Evolutionary conservation across 1,284 basidiomycete species (phyloP), one percentile per base, ranked within the genome.

Genomic region (Fomitopsis betulina): DNA sequence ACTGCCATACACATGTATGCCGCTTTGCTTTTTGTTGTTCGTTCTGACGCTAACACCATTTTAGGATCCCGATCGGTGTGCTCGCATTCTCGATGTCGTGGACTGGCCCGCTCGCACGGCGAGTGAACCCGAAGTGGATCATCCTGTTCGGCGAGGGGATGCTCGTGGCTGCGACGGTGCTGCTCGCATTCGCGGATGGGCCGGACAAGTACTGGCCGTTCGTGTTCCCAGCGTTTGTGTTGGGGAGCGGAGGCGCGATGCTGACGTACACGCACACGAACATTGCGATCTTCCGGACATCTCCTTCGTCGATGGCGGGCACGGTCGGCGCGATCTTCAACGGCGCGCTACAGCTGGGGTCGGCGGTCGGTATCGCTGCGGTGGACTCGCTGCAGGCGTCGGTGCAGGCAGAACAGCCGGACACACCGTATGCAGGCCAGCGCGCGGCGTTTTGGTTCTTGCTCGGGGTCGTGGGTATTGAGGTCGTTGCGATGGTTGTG

Each of bases 301-400:
- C 75, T 2, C 82, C 82, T 1, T 58, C 78, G 3, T 70, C 73
- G 17, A 77, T 80, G 68, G 74, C 81, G 0, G 83, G 83, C 42
- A 79, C 77, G 0, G 77, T 82, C 2, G 81, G 81, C 17, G 83
- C 83, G 2, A 77, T 84, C 33, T 82, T 83, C 71, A 81, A 81
- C 58, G 74, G 76, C 23, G 79, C 79, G 10, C 73, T 83, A 0
- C 80, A 85, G 66, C 71, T 81, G 53, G 82, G 83, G 23, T 75
- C 75, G 4, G 83, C 82, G 1, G 68, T 79, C 23, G 79, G 79
- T 15, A 69, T 79, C 47, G 76, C 83, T 6, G 76, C 75, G 5
- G 72, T 77, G 33, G 71, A 69, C 54, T 78, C 80, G 6, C 82
- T 84, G 61, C 69, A 80, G 69, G 73, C 77, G 1, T 77, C 76